Evolutionary conservation across 345 rosid genomes (phyloP).

Genomic region (Aquilaria malaccensis): DNA sequence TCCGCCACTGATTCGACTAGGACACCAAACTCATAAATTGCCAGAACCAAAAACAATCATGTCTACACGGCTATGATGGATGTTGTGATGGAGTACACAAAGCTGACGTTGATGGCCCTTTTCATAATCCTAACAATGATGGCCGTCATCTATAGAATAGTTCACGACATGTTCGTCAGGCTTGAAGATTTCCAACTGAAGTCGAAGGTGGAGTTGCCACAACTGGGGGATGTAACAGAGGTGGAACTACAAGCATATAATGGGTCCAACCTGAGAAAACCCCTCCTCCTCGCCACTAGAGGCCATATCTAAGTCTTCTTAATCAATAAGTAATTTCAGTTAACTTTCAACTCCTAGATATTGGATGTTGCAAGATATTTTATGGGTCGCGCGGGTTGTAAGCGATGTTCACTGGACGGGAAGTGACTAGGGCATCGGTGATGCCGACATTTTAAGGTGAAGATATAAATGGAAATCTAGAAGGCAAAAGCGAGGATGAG

Average conservation of each 20-base stretch:
- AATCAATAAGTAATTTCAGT: conserved; percentile 25
- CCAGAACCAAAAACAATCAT: conserved; percentile 7
- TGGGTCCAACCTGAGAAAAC: conserved; percentile 53
- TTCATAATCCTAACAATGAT: conserved; percentile 45
- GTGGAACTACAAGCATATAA: conserved; percentile 44
- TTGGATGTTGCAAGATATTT: conserved; percentile 36
- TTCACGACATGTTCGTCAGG: conserved; percentile 51
- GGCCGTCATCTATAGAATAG: conserved; percentile 37
- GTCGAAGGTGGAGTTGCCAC: conserved; percentile 28
- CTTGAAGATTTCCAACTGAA: conserved; percentile 27
- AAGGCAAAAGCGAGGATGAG: conserved; percentile 40
- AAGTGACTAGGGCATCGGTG: conserved; percentile 49
- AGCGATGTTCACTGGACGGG: conserved; percentile 47
- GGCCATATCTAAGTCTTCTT: conserved; percentile 64
- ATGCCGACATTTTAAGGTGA: conserved; percentile 44
- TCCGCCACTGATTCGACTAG: too few species aligned
- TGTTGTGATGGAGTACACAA: conserved; percentile 25
- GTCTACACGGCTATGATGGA: conserved; percentile 33
- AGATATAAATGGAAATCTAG: conserved; percentile 40
- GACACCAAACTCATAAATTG: too few species aligned
- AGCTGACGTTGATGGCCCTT: conserved; percentile 46
- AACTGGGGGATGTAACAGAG: conserved; percentile 46
- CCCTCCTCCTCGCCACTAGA: conserved; percentile 55
- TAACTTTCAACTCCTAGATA: neutral
- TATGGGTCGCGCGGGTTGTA: conserved; percentile 62